Evolutionary conservation across 2,329 filamentous ascomycete species (phyloP), one percentile per base, ranked within the genome.

Genomic region (Furcasterigmium sp.): DNA sequence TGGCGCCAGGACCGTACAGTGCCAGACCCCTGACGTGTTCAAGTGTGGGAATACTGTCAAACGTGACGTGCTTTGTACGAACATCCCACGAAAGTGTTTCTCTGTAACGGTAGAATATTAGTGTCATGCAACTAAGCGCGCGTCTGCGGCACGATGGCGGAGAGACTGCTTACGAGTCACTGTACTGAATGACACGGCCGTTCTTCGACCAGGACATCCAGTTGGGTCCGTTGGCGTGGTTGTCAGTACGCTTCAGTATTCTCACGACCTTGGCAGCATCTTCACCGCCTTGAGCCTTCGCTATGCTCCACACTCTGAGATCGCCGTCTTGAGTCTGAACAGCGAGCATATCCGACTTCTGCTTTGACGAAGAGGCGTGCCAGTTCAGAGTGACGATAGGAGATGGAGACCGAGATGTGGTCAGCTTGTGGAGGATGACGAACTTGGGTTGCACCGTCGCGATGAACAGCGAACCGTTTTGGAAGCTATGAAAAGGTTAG

Each of bases 151-250:
- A 37, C 46, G 42, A 48, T 47, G 50, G 42, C 50, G 46, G 42
- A 45, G 46, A 47, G 51, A 46, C 50, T 32, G 32, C 87, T 70
- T 73, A 95, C 91, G 84, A 82, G 65, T 96, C 89, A 5, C 87
- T 86, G 64, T 83, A 91, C 65, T 98, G 93, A 50, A 98, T 82
- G 51, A 98, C 90, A 52, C 91, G 85, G 30, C 93, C 93, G 68
- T 95, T 97, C 68, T 96, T 97, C 0, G 93, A 97, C 93, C 93
- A 98, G 17, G 83, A 86, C 73, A 96, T 91, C 93, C 93, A 98
- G 60, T 95, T 95, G 29, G 87, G 85, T 2, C 89, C 89, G 3
- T 80, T 68, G 26, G 80, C 70, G 52, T 78, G 82, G 51, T 82
- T 82, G 48, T 95, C 90, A 8, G 82, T 82, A 54, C 87, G 78